Evolutionary conservation across 106 monocot species (phyloP), one percentile per base, ranked within the genome.

Genomic region (Allium sativum): DNA sequence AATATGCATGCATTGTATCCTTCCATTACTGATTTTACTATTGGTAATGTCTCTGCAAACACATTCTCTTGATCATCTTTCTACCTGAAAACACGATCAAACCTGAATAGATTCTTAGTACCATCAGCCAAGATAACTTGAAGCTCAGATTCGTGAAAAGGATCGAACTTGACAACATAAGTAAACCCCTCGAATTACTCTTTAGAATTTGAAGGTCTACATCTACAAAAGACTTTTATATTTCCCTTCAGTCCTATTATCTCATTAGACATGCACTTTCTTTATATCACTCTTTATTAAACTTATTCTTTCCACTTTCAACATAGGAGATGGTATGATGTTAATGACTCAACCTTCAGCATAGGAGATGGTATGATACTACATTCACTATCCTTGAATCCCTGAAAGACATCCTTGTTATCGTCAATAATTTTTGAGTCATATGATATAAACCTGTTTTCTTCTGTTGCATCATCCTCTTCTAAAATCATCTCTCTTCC

Each of bases 1-100:
- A 96, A 90, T 55, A 96, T 96, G 61, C 95, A 96, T 2, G 77
- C 90, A 72, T 90, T 90, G 71, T 68, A 96, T 7, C 95, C 95
- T 44, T 96, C 95, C 58, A 96, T 40, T 8, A 82, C 95, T 53
- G 95, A 96, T 76, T 66, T 81, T 10, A 96, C 78, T 44, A 96
- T 48, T 3, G 87, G 90, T 74, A 79, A 66, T 7, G 84, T 87
- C 70, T 96, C 95, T 12, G 77, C 63, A 67, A 96, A 96, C 15
- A 96, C 84, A 47, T 53, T 59, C 54, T 87, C 95, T 96, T 96
- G 95, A 69, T 65, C 68, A 45, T 74, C 87, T 51, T 66, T 56
- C 19, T 90, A 90, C 15, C 77, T 73, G 55, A 96, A 96, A 56
- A 96, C 79, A 58, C 80, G 90, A 78, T 96, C 95, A 65, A 96